These are phyloP conservation scores for Picea abies DNA, from an alignment of 83 land plant genomes.

Conservation along the genomic window DNA sequence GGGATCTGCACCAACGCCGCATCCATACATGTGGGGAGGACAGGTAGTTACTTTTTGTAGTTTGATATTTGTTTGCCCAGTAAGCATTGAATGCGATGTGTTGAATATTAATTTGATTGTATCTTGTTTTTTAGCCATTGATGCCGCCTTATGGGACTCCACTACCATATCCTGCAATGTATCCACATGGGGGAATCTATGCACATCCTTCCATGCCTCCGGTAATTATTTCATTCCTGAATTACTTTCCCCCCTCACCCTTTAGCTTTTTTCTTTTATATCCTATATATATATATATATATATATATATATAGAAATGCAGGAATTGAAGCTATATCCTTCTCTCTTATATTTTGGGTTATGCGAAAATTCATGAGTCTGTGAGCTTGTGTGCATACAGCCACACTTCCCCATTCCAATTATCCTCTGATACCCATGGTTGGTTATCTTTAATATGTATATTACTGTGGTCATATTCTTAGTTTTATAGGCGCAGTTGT, in stretches of 20 bases:
- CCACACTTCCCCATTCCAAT: neutral
- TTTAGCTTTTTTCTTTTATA: neutral
- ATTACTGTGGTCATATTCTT: neutral
- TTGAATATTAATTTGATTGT: constrained; percentile 1
- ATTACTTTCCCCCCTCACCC: neutral
- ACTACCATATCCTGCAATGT: constrained; percentile 77
- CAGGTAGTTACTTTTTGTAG: constrained; percentile 24
- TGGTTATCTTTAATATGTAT: neutral
- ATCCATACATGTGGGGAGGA: constrained; percentile 66
- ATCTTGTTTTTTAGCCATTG: constrained; percentile 46
- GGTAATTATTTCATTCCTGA: constrained; percentile 21
- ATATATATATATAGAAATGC: neutral
- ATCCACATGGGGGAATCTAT: constrained; percentile 82
- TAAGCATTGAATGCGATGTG: neutral
- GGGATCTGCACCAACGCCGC: constrained; percentile 45
- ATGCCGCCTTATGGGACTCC: constrained; percentile 80
- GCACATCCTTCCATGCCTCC: constrained; percentile 68
- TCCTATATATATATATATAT: neutral
- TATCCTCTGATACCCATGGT: neutral
- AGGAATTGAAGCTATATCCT: neutral
- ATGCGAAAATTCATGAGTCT: neutral
- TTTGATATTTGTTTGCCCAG: neutral
- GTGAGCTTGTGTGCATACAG: neutral
- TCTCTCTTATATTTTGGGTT: neutral
- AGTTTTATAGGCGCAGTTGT: neutral